Percentiles rank a stretch among this genome's conserved stretches.
These are phyloP conservation scores for Pseudonectria foliicola DNA, from an alignment of 2,329 filamentous ascomycete species.

Conservation along the genomic window DNA sequence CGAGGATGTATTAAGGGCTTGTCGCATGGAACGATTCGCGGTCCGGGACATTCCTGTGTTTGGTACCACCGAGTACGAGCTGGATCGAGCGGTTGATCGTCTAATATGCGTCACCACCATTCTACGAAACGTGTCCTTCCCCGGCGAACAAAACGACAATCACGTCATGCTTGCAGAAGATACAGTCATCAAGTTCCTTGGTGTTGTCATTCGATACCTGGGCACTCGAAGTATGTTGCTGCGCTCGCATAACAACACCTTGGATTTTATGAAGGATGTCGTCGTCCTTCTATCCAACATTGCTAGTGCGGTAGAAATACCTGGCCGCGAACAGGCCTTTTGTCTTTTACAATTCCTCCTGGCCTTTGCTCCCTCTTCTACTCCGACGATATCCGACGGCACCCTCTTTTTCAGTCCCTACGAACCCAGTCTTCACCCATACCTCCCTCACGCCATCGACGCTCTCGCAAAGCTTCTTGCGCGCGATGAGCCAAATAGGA, in stretches of 20 bases:
- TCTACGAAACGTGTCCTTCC: slow-evolving; percentile 84
- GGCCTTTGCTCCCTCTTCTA: slow-evolving; percentile 77
- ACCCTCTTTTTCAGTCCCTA: slow-evolving; percentile 72
- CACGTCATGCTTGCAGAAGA: slow-evolving; percentile 68
- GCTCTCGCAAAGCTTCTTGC: slow-evolving; percentile 86
- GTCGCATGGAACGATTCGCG: slow-evolving; percentile 63
- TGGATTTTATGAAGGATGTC: slow-evolving; percentile 97
- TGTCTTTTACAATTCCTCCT: slow-evolving; percentile 84
- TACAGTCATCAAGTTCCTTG: slow-evolving; percentile 73
- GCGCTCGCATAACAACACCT: slow-evolving; percentile 71
- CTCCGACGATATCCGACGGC: slow-evolving; percentile 50
- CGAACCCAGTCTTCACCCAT: slow-evolving; percentile 74
- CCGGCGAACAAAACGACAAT: slow-evolving; percentile 55
- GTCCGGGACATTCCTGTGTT: slow-evolving; percentile 67
- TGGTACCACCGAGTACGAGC: slow-evolving; percentile 69
- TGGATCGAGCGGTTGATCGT: slow-evolving; percentile 80
- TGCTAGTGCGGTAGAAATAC: slow-evolving; percentile 70
- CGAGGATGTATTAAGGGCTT: slow-evolving; percentile 79
- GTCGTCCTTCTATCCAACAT: slow-evolving; percentile 87
- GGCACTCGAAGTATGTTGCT: slow-evolving; percentile 85
- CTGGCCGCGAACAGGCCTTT: slow-evolving; percentile 78
- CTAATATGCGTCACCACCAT: slow-evolving; percentile 89
- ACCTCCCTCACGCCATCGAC: slow-evolving; percentile 84
- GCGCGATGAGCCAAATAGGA: slow-evolving; percentile 85
- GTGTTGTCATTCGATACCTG: slow-evolving; percentile 74